phyloP scores from a whole-genome alignment of 164 flowering plant genomes.

The Santalum album region DNA sequence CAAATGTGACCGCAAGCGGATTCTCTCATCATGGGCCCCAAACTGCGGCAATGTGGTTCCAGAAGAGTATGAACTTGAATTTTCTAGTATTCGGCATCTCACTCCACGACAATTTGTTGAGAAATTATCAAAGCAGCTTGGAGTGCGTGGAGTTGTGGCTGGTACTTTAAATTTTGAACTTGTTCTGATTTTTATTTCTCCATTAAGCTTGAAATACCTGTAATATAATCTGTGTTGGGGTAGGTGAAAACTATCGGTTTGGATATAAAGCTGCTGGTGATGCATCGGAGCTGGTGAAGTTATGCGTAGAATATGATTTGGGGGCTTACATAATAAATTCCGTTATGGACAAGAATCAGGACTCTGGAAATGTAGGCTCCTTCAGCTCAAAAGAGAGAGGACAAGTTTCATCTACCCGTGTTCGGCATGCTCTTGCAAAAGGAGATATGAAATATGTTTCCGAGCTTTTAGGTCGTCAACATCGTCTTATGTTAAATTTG shows the following conservation, averaged over 20 bases:
- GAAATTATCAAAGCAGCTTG: conserved; percentile 65
- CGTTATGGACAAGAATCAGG: conserved; percentile 77
- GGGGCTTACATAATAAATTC: conserved; percentile 65
- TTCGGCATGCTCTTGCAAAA: conserved; percentile 66
- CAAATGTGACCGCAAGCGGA: conserved; percentile 72
- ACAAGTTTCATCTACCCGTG: conserved; percentile 93
- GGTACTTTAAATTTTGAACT: conserved; percentile 31
- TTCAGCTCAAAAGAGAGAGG: conserved; percentile 55
- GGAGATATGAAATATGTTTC: conserved; percentile 84
- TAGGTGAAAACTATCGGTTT: conserved; percentile 92
- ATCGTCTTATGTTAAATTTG: conserved; percentile 52
- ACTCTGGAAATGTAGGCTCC: conserved; percentile 8
- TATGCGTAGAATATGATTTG: conserved; percentile 68
- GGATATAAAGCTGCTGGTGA: conserved; percentile 94
- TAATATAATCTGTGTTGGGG: conserved; percentile 6
- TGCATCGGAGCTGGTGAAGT: conserved; percentile 57
- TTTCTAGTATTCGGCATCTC: conserved; percentile 80
- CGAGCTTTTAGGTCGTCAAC: conserved; percentile 74
- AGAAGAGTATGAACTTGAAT: conserved; percentile 51
- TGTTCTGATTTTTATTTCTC: neutral
- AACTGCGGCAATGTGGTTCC: conserved; percentile 61
- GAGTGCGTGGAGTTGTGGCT: conserved; percentile 89
- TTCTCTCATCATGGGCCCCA: conserved; percentile 78
- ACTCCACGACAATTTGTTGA: conserved; percentile 82
- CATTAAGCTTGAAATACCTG: neutral